Percentiles rank a stretch among this genome's conserved stretches.
Conservation (phyloP, 2,329 filamentous ascomycete species). For the Dothiorella sarmentorum region DNA sequence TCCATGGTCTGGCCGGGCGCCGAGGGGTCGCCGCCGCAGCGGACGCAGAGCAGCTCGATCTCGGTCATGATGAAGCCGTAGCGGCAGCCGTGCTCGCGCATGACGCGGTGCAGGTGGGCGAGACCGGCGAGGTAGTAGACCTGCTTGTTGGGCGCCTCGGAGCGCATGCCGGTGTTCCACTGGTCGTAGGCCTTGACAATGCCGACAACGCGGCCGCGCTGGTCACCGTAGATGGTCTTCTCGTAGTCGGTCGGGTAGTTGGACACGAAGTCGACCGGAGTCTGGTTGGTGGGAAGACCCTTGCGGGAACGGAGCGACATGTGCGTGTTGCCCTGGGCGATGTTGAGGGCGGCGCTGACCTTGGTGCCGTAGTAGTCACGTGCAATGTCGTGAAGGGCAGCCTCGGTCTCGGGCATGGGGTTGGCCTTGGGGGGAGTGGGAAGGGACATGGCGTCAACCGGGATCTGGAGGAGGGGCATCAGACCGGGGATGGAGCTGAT, state of each 20-base stretch:
- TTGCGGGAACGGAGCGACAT: conserved; percentile 51
- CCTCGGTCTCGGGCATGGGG: conserved; percentile 74
- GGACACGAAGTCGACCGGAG: conserved; percentile 58
- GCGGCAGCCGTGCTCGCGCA: conserved; percentile 89
- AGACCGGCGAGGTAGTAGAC: conserved; percentile 87
- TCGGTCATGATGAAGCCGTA: conserved; percentile 97
- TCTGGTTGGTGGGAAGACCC: conserved; percentile 43
- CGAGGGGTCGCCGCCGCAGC: conserved; percentile 57
- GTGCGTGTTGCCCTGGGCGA: conserved; percentile 68
- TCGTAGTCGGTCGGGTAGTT: conserved; percentile 55
- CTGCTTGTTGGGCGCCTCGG: conserved; percentile 74
- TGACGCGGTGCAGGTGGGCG: conserved; percentile 79
- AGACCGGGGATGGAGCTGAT: conserved; percentile 72
- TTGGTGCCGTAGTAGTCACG: conserved; percentile 77
- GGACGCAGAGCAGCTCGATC: conserved; percentile 88
- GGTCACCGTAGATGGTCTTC: conserved; percentile 47
- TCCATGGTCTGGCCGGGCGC: conserved; percentile 2
- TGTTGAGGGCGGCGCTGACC: conserved; percentile 76
- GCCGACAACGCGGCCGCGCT: conserved; percentile 65
- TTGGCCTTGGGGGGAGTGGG: conserved; percentile 52
- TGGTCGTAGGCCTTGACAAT: conserved; percentile 89
- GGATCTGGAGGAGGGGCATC: conserved; percentile 61
- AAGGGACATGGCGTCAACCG: conserved; percentile 61
- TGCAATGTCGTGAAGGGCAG: conserved; percentile 71
- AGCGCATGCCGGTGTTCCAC: conserved; percentile 91